These are phyloP conservation scores for Cystobasidium sp. DNA, from an alignment of 1,284 basidiomycete genomes.

Conservation along the genomic window DNA sequence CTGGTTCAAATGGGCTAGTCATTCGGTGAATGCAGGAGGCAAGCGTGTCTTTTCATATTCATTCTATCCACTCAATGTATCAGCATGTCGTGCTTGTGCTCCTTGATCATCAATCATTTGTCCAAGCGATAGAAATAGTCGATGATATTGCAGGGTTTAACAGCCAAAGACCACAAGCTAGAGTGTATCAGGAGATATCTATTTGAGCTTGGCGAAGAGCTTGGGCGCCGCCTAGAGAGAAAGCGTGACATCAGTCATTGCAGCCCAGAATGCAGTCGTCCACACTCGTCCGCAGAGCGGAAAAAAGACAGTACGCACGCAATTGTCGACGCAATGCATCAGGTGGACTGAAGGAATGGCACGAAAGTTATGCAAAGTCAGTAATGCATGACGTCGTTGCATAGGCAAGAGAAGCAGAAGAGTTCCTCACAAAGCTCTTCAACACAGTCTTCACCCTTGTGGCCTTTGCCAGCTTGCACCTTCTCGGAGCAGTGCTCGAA, in stretches of 20 bases:
- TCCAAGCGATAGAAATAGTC: background rate
- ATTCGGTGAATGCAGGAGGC: too few species aligned
- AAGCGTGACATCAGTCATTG: constrained; percentile 24
- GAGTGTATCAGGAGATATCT: background rate
- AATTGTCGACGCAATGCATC: constrained; percentile 54
- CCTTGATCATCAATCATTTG: too few species aligned
- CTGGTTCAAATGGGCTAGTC: too few species aligned
- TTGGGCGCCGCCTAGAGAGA: constrained; percentile 67
- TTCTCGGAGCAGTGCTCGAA: constrained; percentile 90
- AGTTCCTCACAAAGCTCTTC: constrained; percentile 67
- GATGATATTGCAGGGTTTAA: constrained; percentile 5
- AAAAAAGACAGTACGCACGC: constrained; percentile 23
- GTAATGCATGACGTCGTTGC: background rate
- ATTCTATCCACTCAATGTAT: too few species aligned
- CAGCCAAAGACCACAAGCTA: background rate
- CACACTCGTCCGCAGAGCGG: background rate
- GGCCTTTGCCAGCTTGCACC: constrained; percentile 76
- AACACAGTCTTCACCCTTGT: constrained; percentile 85
- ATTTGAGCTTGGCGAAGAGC: constrained; percentile 68
- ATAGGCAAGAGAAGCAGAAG: background rate
- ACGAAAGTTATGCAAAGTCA: background rate
- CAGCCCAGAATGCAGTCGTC: background rate
- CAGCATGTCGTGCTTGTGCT: too few species aligned
- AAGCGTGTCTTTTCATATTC: too few species aligned
- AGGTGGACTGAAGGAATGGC: constrained; percentile 56